Conservation (phyloP, 495 filamentous ascomycete species). For the Schizothecium vesticola region DNA sequence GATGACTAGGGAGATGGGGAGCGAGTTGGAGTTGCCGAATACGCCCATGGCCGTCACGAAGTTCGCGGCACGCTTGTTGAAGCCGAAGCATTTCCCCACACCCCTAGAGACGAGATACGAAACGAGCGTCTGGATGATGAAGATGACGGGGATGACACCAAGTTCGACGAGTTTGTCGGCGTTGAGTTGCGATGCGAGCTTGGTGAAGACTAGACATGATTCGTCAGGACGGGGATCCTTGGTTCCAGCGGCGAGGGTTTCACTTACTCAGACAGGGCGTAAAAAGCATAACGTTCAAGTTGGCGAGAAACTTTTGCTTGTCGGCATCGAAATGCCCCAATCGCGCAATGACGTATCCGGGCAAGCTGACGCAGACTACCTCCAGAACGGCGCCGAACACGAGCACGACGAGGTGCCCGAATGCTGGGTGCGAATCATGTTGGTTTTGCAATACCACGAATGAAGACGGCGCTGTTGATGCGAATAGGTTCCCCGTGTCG, state of each 20-base stretch:
- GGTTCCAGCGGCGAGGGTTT: background rate
- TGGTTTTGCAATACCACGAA: conserved; percentile 28
- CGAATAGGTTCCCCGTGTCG: conserved; percentile 17
- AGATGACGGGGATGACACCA: conserved; percentile 90
- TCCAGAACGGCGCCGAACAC: conserved; percentile 96
- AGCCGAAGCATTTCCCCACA: conserved; percentile 68
- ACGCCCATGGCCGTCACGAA: conserved; percentile 97
- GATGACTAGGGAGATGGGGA: conserved; percentile 92
- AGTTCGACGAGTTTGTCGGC: conserved; percentile 84
- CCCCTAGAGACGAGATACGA: conserved; percentile 69
- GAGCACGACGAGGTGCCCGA: conserved; percentile 72
- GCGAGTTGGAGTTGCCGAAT: conserved; percentile 96
- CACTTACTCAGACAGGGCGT: conserved; percentile 90
- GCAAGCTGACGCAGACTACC: conserved; percentile 89
- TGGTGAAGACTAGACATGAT: conserved; percentile 75
- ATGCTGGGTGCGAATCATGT: conserved; percentile 51
- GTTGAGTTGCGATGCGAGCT: conserved; percentile 91
- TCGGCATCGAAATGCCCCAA: conserved; percentile 90
- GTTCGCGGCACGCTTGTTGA: conserved; percentile 78
- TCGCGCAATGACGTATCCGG: conserved; percentile 88
- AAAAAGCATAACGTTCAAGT: conserved; percentile 89
- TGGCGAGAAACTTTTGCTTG: conserved; percentile 91
- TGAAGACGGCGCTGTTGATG: conserved; percentile 19
- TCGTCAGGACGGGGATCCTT: conserved; percentile 1
- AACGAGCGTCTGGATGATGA: conserved; percentile 76